Base-by-base conservation (phyloP, 208 protist genomes). In the Balamuthia mandrillaris region DNA sequence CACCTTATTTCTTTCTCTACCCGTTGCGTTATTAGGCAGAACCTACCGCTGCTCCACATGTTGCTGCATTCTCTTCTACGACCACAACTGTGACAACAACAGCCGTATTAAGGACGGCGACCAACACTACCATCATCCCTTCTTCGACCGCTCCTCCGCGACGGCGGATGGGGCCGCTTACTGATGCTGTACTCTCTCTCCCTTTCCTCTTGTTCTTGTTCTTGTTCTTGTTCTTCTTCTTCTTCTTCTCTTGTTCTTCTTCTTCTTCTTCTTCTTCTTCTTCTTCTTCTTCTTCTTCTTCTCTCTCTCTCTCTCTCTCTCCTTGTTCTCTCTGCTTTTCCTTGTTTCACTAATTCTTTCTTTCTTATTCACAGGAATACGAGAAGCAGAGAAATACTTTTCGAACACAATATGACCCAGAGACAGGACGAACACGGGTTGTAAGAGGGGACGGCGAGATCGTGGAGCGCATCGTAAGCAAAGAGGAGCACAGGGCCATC, bases 401-500 rank as follows among this genome's bases (percentile, higher is more conserved):
- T 4, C 42, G n/a, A 24, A 68, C 84, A 61, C 52, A 74, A 16
- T 88, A 82, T 35, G 86, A 88, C 68, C 81, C 84, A 33, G 78
- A 88, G 12, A 75, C 78, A 41, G 86, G 86, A 10, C 66, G 78
- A 29, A 78, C 54, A 3, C 78, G 86, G 45, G 65, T 82, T 3
- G 56, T 81, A 24, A 35, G 79, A 37, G 86, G 78, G 0, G 60
- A 84, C 39, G 86, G 86, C 10, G 86, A 88, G 72, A 68, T 88
- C 29, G 61, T 88, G 39, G 86, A 88, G 60, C 60, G 68, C 78
- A 86, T 88, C 31, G 86, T 88, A 24, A 82, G 58, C 6, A 41
- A 45, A n/a, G 78, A 88, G 29, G 51, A 88, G 47, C 86, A 88
- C 16, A 65, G 85, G 42, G 79, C 49, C 9, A 88, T 88, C 10